Evolutionary conservation across 306 rosid genomes (phyloP).

Genomic region (Arachis stenosperma): DNA sequence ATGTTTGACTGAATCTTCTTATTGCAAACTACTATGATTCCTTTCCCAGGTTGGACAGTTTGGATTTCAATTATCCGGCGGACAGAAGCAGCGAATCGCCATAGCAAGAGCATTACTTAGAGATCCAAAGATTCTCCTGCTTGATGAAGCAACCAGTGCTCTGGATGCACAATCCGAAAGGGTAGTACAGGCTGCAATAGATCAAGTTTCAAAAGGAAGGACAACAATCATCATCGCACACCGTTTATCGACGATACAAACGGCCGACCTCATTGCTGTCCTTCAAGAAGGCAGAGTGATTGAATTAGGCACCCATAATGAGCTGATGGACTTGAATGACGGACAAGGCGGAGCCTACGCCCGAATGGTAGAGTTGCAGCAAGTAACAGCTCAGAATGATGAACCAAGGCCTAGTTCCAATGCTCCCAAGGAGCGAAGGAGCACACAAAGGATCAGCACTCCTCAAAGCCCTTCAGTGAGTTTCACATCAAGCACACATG

Average conservation of each 20-base stretch:
- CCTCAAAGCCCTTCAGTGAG: conserved; percentile 65
- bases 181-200: conserved; percentile 82
- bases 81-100: conserved; percentile 90
- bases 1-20: conserved; percentile 24
- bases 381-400: conserved; percentile 52
- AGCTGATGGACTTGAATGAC: conserved; percentile 60
- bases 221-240: conserved; percentile 84
- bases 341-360: conserved; percentile 72
- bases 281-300: conserved; percentile 70
- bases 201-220: conserved; percentile 86
- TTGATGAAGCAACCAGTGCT: conserved; percentile 94
- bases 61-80: conserved; percentile 84
- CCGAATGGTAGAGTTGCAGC: conserved; percentile 81
- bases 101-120: conserved; percentile 85
- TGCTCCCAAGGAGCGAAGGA: conserved; percentile 51
- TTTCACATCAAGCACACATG: conserved; percentile 57
- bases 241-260: conserved; percentile 67
- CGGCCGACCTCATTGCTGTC: conserved; percentile 65
- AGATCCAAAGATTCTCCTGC: conserved; percentile 82
- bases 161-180: conserved; percentile 82
- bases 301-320: conserved; percentile 70
- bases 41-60: conserved; percentile 78
- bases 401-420: conserved; percentile 37
- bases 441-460: conserved; percentile 53
- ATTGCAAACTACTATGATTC: conserved; percentile 37